Evolutionary conservation across 2,329 filamentous ascomycete genomes (phyloP), one percentile per base, ranked within the genome.

Genomic region (Zymoseptoria tritici): DNA sequence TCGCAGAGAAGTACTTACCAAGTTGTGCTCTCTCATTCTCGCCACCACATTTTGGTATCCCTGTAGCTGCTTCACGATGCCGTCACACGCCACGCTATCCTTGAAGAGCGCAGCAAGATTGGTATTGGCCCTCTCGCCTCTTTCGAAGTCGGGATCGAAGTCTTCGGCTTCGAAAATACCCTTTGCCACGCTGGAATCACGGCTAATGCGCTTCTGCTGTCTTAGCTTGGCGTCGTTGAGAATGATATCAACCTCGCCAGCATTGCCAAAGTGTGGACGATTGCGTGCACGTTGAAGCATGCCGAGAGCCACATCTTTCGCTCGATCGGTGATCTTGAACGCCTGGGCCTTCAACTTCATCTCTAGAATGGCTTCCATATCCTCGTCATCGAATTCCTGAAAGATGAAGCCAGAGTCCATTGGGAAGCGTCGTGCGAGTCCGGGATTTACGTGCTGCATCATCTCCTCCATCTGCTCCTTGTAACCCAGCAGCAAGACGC

Each of bases 381-480:
- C 82, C 0, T 72, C 62, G 11, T 87, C 77, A 1, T 74, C 77
- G 66, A 88, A 91, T 68, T 91, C 86, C 19, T 88, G 82, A 67
- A 91, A 92, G 0, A 72, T 68, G 64, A 91, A 91, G 0, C 84
- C 85, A 0, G 80, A 79, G 0, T 80, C 76, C 0, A 89, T 70
- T 0, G 84, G 84, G 60, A 91, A 91, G 0, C 88, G 79, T 26
- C 88, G 77, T 2, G 77, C 78, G 0, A 91, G 77, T 0, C 88
- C 89, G 0, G 87, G 87, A 60, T 91, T 91, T 54, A 84, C 83
- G 31, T 87, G 85, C n/a, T 85, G 83, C 61, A 91, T 85, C 87
- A 91, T 90, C 0, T 80, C 74, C 56, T 84, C 78, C 83, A 92
- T 88, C 63, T 87, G 78, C 0, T 86, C 82, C 54, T 83, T 80